Base-by-base conservation (phyloP, 108 stramenopile genomes). In the Cylindrotheca fusiformis region DNA sequence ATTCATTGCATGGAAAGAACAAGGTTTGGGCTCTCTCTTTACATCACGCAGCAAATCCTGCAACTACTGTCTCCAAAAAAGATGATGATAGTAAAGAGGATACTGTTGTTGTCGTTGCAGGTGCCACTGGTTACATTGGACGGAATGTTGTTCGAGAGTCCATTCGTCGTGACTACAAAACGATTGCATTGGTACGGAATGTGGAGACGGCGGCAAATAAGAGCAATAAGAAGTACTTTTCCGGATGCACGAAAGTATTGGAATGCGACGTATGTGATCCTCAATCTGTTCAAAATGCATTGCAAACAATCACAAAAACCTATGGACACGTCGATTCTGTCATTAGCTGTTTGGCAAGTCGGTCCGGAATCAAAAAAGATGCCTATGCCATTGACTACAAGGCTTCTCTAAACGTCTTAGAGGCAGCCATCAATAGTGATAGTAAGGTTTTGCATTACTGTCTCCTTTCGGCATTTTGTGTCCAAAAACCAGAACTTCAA, bases 281-380 rank as follows among this genome's bases (percentile, higher is more conserved):
- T 52, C 51, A 14, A 5, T 52, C 51, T 23, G 20, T 45, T 24
- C 60, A 62, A 51, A 25, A 23, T 6, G 25, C 59, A 21, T 21
- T 20, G 32, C 26, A 53, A 64, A n/a, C n/a, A n/a, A 64, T 64
- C 31, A 23, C 29, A 25, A 19, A 25, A n/a, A 36, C 21, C 14
- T 17, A 31, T 4, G 63, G 63, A 8, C 3, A 31, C 14, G 57
- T 90, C 65, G 85, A 94, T 31, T 71, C 81, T 5, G 65, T 87
- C 30, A 59, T 95, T 3, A 82, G 82, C 10, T 98, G 97, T 74
- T 78, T 98, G 20, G 97, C 97, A 19, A 86, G 83, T 12, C 92
- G 97, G 8, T 93, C 91, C 22, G 97, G 97, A 29, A 89, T 91
- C 29, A 96, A 96, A 67, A 86, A 85, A 58, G 97, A 98, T 71